Percentiles rank a stretch among this genome's conserved stretches.
These are phyloP conservation scores for Ascochyta clinopodiicola DNA, from an alignment of 2,329 filamentous ascomycete species.

Conservation along the genomic window DNA sequence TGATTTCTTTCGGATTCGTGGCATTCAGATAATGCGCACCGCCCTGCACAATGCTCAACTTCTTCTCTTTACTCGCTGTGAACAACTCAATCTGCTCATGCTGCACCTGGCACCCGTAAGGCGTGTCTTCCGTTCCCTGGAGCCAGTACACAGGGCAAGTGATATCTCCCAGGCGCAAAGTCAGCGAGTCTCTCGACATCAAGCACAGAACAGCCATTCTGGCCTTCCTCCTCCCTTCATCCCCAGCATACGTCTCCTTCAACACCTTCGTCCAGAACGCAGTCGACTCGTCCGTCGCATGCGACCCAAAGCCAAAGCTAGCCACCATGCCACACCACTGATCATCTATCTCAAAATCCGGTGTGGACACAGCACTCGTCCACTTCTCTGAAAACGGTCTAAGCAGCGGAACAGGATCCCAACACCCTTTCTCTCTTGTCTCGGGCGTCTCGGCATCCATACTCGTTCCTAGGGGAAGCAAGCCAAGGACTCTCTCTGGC, in stretches of 20 bases:
- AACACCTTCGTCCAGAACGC: conserved; percentile 54
- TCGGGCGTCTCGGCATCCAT: conserved; percentile 57
- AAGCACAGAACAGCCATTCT: conserved; percentile 58
- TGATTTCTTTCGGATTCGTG: conserved; percentile 14
- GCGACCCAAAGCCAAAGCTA: conserved; percentile 55
- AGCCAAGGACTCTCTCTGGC: conserved; percentile 52
- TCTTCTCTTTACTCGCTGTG: conserved; percentile 6
- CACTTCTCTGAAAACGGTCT: conserved; percentile 48
- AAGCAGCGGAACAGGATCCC: conserved; percentile 51
- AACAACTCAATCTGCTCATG: conserved; percentile 19
- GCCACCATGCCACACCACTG: conserved; percentile 55
- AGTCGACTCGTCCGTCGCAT: conserved; percentile 44
- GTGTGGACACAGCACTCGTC: conserved; percentile 47
- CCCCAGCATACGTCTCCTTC: conserved; percentile 55
- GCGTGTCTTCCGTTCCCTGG: conserved; percentile 33
- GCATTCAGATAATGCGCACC: conserved; percentile 22
- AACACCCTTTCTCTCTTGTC: conserved; percentile 56
- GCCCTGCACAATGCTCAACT: conserved; percentile 12
- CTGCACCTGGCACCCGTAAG: conserved; percentile 16
- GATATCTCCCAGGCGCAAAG: conserved; percentile 54
- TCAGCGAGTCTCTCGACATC: conserved; percentile 55
- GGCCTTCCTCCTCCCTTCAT: conserved; percentile 55
- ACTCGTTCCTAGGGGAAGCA: conserved; percentile 60
- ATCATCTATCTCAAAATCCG: conserved; percentile 52
- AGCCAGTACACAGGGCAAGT: conserved; percentile 59